phyloP scores from a whole-genome alignment of 2,329 filamentous ascomycete species.

The Cercospora beticola region DNA sequence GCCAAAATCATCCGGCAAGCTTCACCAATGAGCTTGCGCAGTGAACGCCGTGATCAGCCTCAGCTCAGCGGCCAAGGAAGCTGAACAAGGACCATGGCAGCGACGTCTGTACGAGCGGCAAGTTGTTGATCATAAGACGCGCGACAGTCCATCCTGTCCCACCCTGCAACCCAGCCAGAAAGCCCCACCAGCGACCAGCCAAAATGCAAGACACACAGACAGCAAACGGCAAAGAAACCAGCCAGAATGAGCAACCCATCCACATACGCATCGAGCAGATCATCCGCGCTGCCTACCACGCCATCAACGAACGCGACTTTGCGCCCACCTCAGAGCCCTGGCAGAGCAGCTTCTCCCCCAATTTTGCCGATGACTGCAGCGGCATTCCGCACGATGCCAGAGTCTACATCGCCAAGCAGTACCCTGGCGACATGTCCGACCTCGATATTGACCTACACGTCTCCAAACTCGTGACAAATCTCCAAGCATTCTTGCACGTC shows the following conservation, averaged over 20 bases:
- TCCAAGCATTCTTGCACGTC: background rate
- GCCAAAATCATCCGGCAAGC: background rate
- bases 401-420: conserved; percentile 1
- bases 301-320: conserved; percentile 5
- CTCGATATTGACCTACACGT: background rate
- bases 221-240: background rate
- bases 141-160: background rate
- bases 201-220: background rate
- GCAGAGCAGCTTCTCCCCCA: background rate
- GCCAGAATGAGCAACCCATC: background rate
- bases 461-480: background rate
- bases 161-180: background rate
- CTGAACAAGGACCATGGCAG: background rate
- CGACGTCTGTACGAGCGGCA: background rate
- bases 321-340: conserved; percentile 3
- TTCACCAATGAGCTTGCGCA: background rate
- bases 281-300: background rate
- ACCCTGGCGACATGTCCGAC: background rate
- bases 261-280: background rate
- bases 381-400: background rate
- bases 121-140: background rate
- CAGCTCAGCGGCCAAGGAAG: background rate
- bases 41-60: background rate
- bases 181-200: background rate
- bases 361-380: background rate